Evolutionary conservation across 2,329 filamentous ascomycete species (phyloP).

Genomic region (Hirsutella thompsonii): DNA sequence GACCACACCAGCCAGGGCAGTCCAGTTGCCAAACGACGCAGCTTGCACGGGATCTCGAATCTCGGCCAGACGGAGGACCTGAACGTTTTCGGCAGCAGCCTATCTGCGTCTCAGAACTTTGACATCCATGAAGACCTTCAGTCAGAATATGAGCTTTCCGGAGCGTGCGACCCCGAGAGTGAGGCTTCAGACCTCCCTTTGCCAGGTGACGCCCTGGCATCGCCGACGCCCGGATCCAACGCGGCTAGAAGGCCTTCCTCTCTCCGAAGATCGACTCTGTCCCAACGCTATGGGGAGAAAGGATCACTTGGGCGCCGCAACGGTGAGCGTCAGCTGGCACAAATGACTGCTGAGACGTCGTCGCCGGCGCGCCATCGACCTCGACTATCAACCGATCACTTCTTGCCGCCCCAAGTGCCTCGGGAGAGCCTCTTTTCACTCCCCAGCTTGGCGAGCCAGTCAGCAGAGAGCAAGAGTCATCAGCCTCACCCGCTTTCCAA

Average conservation of each 20-base stretch:
- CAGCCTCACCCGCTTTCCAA: slow-evolving; percentile 76
- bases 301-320: slow-evolving; percentile 48
- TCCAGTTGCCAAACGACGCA: slow-evolving; percentile 82
- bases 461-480: slow-evolving; percentile 29
- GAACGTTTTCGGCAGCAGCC: slow-evolving; percentile 60
- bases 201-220: slow-evolving; percentile 27
- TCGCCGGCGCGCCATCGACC: slow-evolving; percentile 51
- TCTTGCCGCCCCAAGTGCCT: slow-evolving; percentile 47
- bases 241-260: slow-evolving; percentile 62
- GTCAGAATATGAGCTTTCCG: slow-evolving; percentile 41
- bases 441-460: slow-evolving; percentile 40
- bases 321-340: slow-evolving; percentile 42
- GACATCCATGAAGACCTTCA: slow-evolving; percentile 37
- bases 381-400: slow-evolving; percentile 69
- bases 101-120: slow-evolving; percentile 29
- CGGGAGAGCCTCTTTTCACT: slow-evolving; percentile 54
- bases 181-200: slow-evolving; percentile 9
- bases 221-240: slow-evolving; percentile 34
- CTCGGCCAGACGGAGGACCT: slow-evolving; percentile 45
- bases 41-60: slow-evolving; percentile 62
- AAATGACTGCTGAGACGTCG: slow-evolving; percentile 37
- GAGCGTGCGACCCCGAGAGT: slow-evolving; percentile 9
- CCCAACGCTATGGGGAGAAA: slow-evolving; percentile 65
- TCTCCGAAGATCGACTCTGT: slow-evolving; percentile 73
- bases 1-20: slow-evolving; percentile 69